Conservation (phyloP, 805 yeast species). For the Spathaspora sp. region DNA sequence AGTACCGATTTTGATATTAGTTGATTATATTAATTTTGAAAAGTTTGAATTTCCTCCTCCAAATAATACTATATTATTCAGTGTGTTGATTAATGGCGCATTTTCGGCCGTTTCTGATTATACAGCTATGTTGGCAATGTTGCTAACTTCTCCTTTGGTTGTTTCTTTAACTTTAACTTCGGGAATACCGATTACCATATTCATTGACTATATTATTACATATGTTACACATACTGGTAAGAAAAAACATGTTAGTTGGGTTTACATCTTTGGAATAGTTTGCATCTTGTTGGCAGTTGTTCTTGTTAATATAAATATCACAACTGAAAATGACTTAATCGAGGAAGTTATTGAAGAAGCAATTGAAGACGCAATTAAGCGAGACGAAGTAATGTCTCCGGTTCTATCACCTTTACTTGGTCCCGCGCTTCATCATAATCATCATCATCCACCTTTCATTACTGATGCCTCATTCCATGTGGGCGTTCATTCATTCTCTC, state of each 20-base stretch:
- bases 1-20: slow-evolving; percentile 34
- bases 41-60: slow-evolving; percentile 41
- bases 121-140: slow-evolving; percentile 46
- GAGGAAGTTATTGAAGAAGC: slow-evolving; percentile 47
- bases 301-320: slow-evolving; percentile 40
- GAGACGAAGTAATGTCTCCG: slow-evolving; percentile 45
- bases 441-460: not conserved
- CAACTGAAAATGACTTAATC: slow-evolving; percentile 41
- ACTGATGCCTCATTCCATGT: slow-evolving; percentile 5
- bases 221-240: slow-evolving; percentile 8
- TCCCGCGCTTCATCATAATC: slow-evolving; percentile 5
- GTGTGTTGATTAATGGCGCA: slow-evolving; percentile 39
- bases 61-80: slow-evolving; percentile 23
- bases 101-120: slow-evolving; percentile 49
- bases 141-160: slow-evolving; percentile 51
- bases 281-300: slow-evolving; percentile 45
- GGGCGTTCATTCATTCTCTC: slow-evolving; percentile 15
- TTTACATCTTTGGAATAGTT: slow-evolving; percentile 45
- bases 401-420: slow-evolving; percentile 42
- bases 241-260: slow-evolving; percentile 19
- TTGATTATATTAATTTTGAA: slow-evolving; percentile 37
- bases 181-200: slow-evolving; percentile 50
- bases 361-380: slow-evolving; percentile 43
- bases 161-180: slow-evolving; percentile 50
- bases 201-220: slow-evolving; percentile 41